A percentile compares a stretch with the other conserved stretches of the same genome.
Evolutionary conservation across 371 early-diverging fungal genomes (phyloP).

Genomic region (Zychaea mexicana): DNA sequence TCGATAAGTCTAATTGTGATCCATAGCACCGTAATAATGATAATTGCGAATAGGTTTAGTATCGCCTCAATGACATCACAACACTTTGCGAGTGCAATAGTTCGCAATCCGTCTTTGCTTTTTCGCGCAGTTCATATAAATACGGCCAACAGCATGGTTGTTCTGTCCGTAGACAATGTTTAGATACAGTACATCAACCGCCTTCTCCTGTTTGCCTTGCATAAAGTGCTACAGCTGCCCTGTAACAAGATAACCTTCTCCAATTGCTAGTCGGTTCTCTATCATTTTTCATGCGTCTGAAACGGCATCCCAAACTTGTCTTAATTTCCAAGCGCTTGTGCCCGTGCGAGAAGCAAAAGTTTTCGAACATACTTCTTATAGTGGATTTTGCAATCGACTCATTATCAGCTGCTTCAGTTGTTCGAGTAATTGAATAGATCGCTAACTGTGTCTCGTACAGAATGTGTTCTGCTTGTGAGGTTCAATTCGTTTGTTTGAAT

Average conservation of each 20-base stretch:
- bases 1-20: too few relatives aligned
- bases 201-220: conserved; percentile 48
- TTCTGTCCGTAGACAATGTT: not conserved
- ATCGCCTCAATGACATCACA: not conserved
- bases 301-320: not conserved
- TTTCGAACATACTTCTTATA: too few relatives aligned
- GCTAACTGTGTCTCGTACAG: too few relatives aligned
- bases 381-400: too few relatives aligned
- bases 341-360: not conserved
- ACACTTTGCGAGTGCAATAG: not conserved
- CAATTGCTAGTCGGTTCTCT: not conserved
- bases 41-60: not conserved
- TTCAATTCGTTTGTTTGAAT: too few relatives aligned
- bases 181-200: conserved; percentile 41
- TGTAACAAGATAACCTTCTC: not conserved
- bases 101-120: too few relatives aligned
- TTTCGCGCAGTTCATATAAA: not conserved
- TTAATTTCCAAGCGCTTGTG: not conserved
- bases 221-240: conserved; percentile 19
- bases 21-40: not conserved
- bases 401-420: too few relatives aligned
- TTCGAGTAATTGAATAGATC: too few relatives aligned
- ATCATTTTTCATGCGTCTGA: not conserved
- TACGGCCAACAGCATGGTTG: not conserved
- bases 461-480: too few relatives aligned